Evolutionary conservation across 2,329 filamentous ascomycete species (phyloP), one percentile per base, ranked within the genome.

Genomic region (Colletotrichum lindemuthianum): DNA sequence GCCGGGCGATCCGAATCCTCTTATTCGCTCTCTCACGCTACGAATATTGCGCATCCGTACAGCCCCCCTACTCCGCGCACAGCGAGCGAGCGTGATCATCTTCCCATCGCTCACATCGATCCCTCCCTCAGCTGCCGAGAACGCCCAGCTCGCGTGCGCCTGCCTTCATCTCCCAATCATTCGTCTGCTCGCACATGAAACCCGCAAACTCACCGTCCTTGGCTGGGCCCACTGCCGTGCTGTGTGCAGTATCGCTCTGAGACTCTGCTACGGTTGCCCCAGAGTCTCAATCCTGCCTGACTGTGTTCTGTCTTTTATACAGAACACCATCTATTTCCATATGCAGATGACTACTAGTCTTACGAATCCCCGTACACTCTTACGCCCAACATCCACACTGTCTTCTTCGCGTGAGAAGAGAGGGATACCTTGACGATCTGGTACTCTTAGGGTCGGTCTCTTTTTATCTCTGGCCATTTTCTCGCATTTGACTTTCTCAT

Each of bases 41-140:
- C 24, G 24, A 24, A 24, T 24, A 24, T 24, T 24, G 24, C 4
- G n/a, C n/a, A n/a, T n/a, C n/a, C n/a, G 24, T 24, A 40, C 51
- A 47, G 44, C 51, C 58, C 61, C 61, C 61, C 45, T 41, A 61
- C 51, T 56, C 58, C 61, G 58, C 61, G 61, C 51, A 52, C 47
- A 24, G 24, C 24, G 24, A 24, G 24, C 24, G 24, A 24, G 24
- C 24, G 24, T 24, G 24, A 4, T 24, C 24, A 24, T 24, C 24
- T 24, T 24, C 24, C 24, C 24, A 24, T 24, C 24, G 5, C 24
- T 4, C 24, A 33, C 51, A 52, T 51, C 58, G 24, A 57, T 36
- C 45, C 56, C 37, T 49, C 12, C 45, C 41, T 47, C 51, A 37
- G 50, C 60, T 61, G 59, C 59, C 57, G 36, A 64, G 60, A 39